Conservation (phyloP, 129 eudicot genomes). For the Glebionis coronaria region DNA sequence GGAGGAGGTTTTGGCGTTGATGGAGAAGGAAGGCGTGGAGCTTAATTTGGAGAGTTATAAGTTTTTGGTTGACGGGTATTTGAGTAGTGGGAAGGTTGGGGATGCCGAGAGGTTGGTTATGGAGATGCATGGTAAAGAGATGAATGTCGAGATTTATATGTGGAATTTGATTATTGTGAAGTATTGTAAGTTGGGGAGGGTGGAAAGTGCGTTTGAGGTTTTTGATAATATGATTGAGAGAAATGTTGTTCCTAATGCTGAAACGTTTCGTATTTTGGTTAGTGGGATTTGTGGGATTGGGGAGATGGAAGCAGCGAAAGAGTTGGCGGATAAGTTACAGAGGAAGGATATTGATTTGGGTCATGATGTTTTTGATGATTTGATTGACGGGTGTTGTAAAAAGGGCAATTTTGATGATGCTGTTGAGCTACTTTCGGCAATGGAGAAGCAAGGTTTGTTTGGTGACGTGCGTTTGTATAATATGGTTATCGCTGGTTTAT, state of each 20-base stretch:
- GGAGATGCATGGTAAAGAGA: constrained; percentile 48
- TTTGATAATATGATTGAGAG: constrained; percentile 34
- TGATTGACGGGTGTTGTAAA: constrained; percentile 33
- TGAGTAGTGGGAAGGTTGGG: constrained; percentile 40
- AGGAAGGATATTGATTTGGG: constrained; percentile 39
- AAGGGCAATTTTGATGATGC: constrained; percentile 42
- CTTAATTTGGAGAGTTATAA: constrained; percentile 31
- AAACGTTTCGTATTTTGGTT: constrained; percentile 37
- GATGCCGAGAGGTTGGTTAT: constrained; percentile 41
- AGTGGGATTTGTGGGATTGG: constrained; percentile 49
- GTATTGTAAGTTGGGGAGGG: constrained; percentile 36
- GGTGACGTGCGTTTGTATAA: constrained; percentile 36
- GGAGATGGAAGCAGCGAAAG: constrained; percentile 38
- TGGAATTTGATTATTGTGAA: constrained; percentile 39
- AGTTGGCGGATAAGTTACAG: constrained; percentile 33
- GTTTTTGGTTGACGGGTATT: constrained; percentile 45
- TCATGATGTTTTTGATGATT: constrained; percentile 24
- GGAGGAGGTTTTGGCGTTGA: constrained; percentile 34
- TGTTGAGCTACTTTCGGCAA: constrained; percentile 25
- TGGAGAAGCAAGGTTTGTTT: constrained; percentile 39
- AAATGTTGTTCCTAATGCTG: constrained; percentile 32
- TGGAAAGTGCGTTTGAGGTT: constrained; percentile 34
- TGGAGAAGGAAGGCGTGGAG: constrained; percentile 37
- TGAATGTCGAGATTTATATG: constrained; percentile 33
- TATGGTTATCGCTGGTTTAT: constrained; percentile 33